Conservation (phyloP, 2,329 filamentous ascomycete species). For the Microdochium paspali region DNA sequence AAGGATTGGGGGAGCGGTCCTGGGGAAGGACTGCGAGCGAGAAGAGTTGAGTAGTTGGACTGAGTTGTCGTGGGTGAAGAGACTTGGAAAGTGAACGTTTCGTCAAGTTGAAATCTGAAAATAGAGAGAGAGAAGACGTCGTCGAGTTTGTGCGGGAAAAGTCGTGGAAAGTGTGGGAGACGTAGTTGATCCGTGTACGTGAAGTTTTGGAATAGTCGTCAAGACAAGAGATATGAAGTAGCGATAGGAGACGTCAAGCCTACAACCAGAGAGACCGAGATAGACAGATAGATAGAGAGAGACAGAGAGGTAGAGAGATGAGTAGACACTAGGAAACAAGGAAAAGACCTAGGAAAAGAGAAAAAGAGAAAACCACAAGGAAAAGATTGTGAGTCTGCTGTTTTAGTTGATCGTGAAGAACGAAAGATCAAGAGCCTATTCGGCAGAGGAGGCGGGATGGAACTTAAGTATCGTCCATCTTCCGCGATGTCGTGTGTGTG, state of each 20-base stretch:
- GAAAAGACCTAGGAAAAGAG: constrained; percentile 1
- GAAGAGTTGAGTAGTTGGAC: background rate
- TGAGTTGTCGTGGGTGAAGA: no score
- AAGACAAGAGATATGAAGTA: constrained; percentile 1
- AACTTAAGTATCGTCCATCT: background rate
- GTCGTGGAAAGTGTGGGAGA: background rate
- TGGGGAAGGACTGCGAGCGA: background rate
- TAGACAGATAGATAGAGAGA: background rate
- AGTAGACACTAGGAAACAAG: constrained; percentile 1
- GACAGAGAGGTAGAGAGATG: background rate
- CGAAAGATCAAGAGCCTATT: background rate
- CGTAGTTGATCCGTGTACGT: background rate
- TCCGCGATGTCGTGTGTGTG: background rate
- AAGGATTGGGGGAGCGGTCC: constrained; percentile 10
- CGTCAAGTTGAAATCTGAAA: no score
- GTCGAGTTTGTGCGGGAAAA: no score
- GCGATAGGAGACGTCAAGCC: constrained; percentile 1
- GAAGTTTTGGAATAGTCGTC: background rate
- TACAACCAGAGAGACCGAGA: background rate
- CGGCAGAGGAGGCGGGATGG: background rate
- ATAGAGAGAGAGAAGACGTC: background rate
- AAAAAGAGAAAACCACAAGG: constrained; percentile 3
- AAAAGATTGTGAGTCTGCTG: constrained; percentile 1
- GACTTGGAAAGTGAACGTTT: no score
- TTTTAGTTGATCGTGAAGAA: constrained; percentile 1